A percentile compares a stretch with the other conserved stretches of the same genome.
Conservation (phyloP, 2,329 filamentous ascomycete genomes). For the Huntiella abstrusa region DNA sequence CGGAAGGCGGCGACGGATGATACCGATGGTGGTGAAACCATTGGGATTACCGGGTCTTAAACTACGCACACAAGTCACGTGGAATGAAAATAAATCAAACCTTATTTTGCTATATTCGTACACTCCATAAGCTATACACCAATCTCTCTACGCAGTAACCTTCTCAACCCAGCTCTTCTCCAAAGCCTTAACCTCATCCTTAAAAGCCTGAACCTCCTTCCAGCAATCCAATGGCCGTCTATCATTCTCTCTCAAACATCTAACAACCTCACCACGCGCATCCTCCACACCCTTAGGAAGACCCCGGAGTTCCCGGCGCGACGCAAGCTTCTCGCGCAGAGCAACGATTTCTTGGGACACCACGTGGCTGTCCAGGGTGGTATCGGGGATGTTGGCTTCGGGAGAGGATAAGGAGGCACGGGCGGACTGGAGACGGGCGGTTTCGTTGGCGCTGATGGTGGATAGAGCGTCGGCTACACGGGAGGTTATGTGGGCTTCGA, state of each 20-base stretch:
- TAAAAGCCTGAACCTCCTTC: conserved; percentile 81
- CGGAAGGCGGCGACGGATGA: background rate
- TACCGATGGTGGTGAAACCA: background rate
- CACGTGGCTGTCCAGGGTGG: conserved; percentile 20
- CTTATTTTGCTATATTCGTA: conserved; percentile 6
- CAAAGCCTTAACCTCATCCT: conserved; percentile 67
- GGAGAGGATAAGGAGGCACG: conserved; percentile 47
- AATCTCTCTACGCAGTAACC: conserved; percentile 25
- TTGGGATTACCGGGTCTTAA: background rate
- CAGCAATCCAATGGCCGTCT: conserved; percentile 83
- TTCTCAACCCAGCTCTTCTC: conserved; percentile 80
- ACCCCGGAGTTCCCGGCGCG: conserved; percentile 44
- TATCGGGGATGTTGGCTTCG: conserved; percentile 23
- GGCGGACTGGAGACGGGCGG: conserved; percentile 47
- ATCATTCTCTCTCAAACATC: conserved; percentile 69
- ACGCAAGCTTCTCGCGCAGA: conserved; percentile 39
- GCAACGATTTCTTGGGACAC: conserved; percentile 41
- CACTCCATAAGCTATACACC: conserved; percentile 5
- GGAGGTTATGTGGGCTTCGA: conserved; percentile 75
- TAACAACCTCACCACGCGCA: conserved; percentile 57
- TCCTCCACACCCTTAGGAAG: conserved; percentile 53
- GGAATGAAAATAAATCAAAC: background rate
- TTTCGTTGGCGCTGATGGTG: conserved; percentile 53
- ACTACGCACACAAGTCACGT: too few species aligned
- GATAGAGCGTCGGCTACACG: conserved; percentile 75